Evolutionary conservation across 202 grass and related monocot species (phyloP).

Genomic region (Carex sylvatica): DNA sequence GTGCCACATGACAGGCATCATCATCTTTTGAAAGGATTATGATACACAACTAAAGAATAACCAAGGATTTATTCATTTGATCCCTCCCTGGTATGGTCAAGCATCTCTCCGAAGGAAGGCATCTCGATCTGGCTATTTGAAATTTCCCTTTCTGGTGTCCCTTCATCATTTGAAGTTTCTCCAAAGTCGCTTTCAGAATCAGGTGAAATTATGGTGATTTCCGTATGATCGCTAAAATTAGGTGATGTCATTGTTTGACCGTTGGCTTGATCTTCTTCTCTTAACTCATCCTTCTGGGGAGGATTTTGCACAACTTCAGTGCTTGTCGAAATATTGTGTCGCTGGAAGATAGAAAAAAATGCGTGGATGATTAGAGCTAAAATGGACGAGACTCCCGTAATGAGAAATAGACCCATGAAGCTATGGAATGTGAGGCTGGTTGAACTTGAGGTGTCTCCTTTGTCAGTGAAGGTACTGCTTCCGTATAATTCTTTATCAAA

Average conservation of each 20-base stretch:
- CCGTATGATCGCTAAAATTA: conserved; percentile 26
- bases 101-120: conserved; percentile 49
- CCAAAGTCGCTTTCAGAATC: conserved; percentile 34
- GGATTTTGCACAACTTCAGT: not conserved
- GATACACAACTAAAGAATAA: not conserved
- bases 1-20: not conserved
- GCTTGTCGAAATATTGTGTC: conserved; percentile 1
- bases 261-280: not conserved
- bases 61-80: not conserved
- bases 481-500: conserved; percentile 47
- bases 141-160: conserved; percentile 43
- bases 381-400: conserved; percentile 53
- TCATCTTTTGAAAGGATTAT: not conserved
- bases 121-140: conserved; percentile 22
- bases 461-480: conserved; percentile 35
- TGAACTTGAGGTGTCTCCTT: conserved; percentile 47
- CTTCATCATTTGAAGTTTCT: conserved; percentile 30
- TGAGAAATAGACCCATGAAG: conserved; percentile 68
- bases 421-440: conserved; percentile 61
- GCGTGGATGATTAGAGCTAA: conserved; percentile 50
- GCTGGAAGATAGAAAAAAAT: conserved; percentile 6
- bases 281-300: conserved; percentile 21
- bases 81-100: not conserved
- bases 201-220: not conserved
- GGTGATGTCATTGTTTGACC: conserved; percentile 4